Evolutionary conservation across 306 rosid species (phyloP), one percentile per base, ranked within the genome.

Genomic region (Cicer pinnatifidum): DNA sequence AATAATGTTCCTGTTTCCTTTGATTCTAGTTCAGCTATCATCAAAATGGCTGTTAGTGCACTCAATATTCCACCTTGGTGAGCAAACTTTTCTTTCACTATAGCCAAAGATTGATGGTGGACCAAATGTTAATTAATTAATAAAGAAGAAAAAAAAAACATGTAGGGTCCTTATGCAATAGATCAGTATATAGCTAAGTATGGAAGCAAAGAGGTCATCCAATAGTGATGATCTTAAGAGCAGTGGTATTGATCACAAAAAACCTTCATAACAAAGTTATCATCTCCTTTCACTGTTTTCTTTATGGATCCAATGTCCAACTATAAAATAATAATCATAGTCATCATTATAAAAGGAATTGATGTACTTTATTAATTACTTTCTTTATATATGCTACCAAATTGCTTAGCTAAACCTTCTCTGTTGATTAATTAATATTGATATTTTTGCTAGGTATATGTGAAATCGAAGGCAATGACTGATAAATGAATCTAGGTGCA

Each of bases 191-290:
- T 64, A 67, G 40, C 47, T 37, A 69, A 71, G 41, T 69, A 65
- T 44, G 37, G 59, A 83, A 83, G 79, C 82, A 80, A 80, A 54
- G 73, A 57, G 48, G 73, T 51, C 64, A 81, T 56, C 52, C 51
- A 51, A 73, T 11, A 63, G 61, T 43, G 60, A 40, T 75, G 60
- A 40, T 75, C 50, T 78, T 69, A 50, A 76, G 84, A 79, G 76
- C 72, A 83, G 73, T 44, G 50, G 81, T 50, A 59, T 69, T 75
- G 48, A 78, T 82, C 86, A 68, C 75, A 12, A 48, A 47, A 70
- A 75, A 53, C 81, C 86, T 83, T 83, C 83, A 43, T 47, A 37
- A 67, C 79, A 88, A 86, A 86, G 89, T 77, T 53, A 81, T 60
- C 52, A 57, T 19, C 62, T 53, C n/a, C 11, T 66, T 70, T 66